These are phyloP conservation scores for Globisporangium radiosum DNA, from an alignment of 352 stramenopile species.

Conservation along the genomic window DNA sequence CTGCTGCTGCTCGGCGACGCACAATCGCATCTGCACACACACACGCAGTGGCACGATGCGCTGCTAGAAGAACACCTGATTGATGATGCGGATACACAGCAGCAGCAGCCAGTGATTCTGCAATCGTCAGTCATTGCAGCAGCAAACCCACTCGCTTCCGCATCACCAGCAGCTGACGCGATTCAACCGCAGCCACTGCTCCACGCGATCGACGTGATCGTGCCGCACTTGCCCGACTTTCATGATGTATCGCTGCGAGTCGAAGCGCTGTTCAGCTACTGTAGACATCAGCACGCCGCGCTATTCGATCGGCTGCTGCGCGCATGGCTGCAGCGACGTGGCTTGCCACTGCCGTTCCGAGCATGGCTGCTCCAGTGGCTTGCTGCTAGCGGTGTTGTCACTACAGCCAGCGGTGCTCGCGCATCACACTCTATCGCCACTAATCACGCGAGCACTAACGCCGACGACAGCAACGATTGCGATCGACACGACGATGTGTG, in stretches of 20 bases:
- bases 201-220: constrained; percentile 19
- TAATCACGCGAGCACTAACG: too few species aligned
- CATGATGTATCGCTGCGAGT: constrained; percentile 23
- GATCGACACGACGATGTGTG: not conserved
- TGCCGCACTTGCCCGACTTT: constrained; percentile 47
- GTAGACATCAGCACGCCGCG: constrained; percentile 13
- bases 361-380: constrained; percentile 31
- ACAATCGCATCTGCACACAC: too few species aligned
- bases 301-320: constrained; percentile 21
- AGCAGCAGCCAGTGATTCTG: not conserved
- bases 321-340: constrained; percentile 21
- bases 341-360: constrained; percentile 19
- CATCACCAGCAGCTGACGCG: too few species aligned
- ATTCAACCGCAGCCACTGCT: constrained; percentile 3
- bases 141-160: not conserved
- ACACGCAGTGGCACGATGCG: constrained; percentile 14
- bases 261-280: constrained; percentile 25
- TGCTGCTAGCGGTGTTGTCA: not conserved
- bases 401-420: not conserved
- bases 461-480: not conserved
- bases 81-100: not conserved
- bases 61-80: constrained; percentile 1
- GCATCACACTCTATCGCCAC: too few species aligned
- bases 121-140: not conserved
- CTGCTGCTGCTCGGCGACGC: constrained; percentile 22